Evolutionary conservation across 1,284 basidiomycete genomes (phyloP), one percentile per base, ranked within the genome.

Genomic region (Phlebopus sp.): DNA sequence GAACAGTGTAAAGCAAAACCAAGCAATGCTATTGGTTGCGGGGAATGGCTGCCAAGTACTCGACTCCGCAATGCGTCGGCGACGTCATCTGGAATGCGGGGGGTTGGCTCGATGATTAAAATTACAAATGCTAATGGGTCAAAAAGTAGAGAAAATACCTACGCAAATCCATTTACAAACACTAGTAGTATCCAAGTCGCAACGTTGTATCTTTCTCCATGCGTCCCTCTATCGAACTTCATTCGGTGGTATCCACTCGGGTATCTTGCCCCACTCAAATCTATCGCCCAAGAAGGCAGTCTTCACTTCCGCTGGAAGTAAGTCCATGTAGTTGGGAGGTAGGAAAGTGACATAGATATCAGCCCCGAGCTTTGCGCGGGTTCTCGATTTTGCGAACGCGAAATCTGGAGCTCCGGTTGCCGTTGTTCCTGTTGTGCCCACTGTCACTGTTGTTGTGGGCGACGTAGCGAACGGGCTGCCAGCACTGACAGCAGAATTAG

Each of bases 261-360:
- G 91, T 18, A 94, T 79, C 50, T 78, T 76, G 9, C 82, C 86
- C 78, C 83, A 82, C 55, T 80, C 79, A 58, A 92, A 93, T 66
- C 64, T 77, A 42, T 72, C 69, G 10, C 69, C 72, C 59, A 71
- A 66, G 60, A 90, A 93, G 34, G 83, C 81, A 13, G 77, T 76
- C 55, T 78, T 62, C 39, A 76, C 79, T 19, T 66, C 67, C 34
- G 73, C 68, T 6, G 80, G 84, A 47, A 85, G 57, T 19, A 78
- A 63, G 39, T 75, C 66, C 42, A 70, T 54, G 62, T 87, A 88
- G 55, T 82, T 75, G n/a, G 58, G 56, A 7, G 84, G 86, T 21
- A 88, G 67, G 36, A 78, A 61, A 32, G 51, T 61, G 55, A 84
- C 83, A 63, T 84, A 87, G 50, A 74, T 75, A 55, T 78, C 77